Base-by-base conservation (phyloP, 768 basidiomycete species). In the Mycena galericulata region DNA sequence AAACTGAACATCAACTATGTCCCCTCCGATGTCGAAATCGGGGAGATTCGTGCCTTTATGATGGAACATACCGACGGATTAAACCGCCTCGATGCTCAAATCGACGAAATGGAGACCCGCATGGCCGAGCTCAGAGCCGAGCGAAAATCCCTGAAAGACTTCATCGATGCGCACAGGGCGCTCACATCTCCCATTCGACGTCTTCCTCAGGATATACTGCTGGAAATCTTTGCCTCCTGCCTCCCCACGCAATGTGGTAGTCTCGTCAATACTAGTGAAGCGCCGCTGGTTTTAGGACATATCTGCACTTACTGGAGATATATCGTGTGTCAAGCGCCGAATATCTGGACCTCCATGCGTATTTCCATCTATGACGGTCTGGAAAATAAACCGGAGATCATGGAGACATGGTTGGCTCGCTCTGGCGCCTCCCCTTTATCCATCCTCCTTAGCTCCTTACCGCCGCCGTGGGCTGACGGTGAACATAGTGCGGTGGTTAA, bases 91-190 rank as follows among this genome's bases (percentile, higher is more conserved):
- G 53, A 55, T 4, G 36, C 11, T 3, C 38, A 56, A 11, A 41
- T 56, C 38, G 40, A 27, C 38, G 34, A 36, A 14, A 36, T 36
- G 34, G 34, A 36, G 34, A 14, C 34, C 34, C 8, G 8, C 34
- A 6, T 36, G 8, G 34, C 34, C 14, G 56, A 47, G 53, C 45
- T 57, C 41, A 41, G 32, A 24, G 27, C 26, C 17, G 38, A 51
- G 49, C 55, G 54, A 45, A 32, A 9, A 3, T 34, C 34, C 9
- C 46, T 65, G n/a, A 24, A 57, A 15, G 24, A 30, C 32, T 20
- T 36, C 18, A 65, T 65, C 32, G 64, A 58, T 34, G 51, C 22
- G 4, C 64, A 65, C 32, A 36, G 26, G 8, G 62, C 62, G 38
- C 53, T 64, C 30, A 32, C 22, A 10, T 64, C 62, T 1, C 38